Base-by-base conservation (phyloP, 305 asterid genomes). In the Rubia peregrina region DNA sequence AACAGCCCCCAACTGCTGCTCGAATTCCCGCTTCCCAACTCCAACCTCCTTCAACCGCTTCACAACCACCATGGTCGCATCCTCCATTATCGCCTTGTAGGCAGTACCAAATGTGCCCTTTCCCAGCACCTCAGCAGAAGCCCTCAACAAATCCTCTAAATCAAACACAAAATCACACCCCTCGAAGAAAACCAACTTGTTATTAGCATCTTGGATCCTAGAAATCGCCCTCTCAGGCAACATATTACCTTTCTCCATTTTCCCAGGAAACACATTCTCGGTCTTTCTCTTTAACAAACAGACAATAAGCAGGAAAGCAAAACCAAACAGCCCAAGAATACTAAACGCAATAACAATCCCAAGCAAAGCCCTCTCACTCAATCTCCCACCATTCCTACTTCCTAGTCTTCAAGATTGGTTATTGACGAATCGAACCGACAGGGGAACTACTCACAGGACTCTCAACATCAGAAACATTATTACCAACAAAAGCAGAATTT, bases 91-190 rank as follows among this genome's bases (percentile, higher is more conserved):
- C 6, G 96, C 98, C 86, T 88, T 86, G 69, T 93, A 93, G 1
- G 96, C 87, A 65, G 80, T 90, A 24, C 98, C 97, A 65, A 85
- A 89, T 0, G 95, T 85, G 19, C 98, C 98, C 80, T 93, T 93
- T 38, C 95, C 98, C 80, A 93, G 69, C 0, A 93, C 98, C 75
- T 93, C 98, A 2, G 97, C 98, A 17, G 98, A 93, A 74, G 98
- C 98, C 75, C 96, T 86, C 84, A 93, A 74, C 75, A 93, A 80
- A 77, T 93, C 98, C 82, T 93, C 97, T 78, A 93, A 80, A 79
- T 93, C 97, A 63, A 90, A 93, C 2, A 95, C 96, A 75, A 77
- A 87, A 69, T 84, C 85, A 79, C 95, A 89, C 21, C 95, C 98
- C 84, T 90, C 96, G 63, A 93, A 90, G 90, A 93, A 93, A 71